Conservation (phyloP, 345 rosid genomes). For the Moricandia arvensis region DNA sequence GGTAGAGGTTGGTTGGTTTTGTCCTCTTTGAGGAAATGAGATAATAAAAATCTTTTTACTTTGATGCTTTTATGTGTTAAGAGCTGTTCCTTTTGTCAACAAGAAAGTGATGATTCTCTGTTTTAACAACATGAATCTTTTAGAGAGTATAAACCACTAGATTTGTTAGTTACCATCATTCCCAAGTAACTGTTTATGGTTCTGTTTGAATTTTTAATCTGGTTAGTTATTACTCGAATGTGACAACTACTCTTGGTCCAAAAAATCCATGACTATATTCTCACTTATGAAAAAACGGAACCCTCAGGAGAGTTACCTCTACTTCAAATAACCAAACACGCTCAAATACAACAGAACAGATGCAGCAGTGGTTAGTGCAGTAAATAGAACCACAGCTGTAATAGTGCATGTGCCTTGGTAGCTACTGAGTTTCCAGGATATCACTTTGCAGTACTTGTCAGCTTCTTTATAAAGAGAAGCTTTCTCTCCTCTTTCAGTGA, state of each 20-base stretch:
- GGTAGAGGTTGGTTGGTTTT: background rate
- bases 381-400: background rate
- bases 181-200: background rate
- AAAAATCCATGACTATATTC: background rate
- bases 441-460: background rate
- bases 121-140: background rate
- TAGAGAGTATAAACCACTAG: background rate
- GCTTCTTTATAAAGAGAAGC: background rate
- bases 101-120: slow-evolving; percentile 15
- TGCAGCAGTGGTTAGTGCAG: background rate
- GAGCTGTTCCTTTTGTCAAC: slow-evolving; percentile 13
- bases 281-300: background rate
- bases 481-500: background rate
- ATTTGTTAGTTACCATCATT: background rate
- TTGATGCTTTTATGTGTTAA: slow-evolving; percentile 13
- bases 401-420: too few species aligned
- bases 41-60: background rate
- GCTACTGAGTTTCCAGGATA: background rate
- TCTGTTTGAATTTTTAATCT: background rate
- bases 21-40: background rate
- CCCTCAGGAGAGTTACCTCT: background rate
- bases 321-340: background rate
- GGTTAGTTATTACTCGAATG: background rate
- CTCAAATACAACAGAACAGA: background rate
- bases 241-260: background rate